Conservation (phyloP, 345 rosid species). For the Citropsis articulata region DNA sequence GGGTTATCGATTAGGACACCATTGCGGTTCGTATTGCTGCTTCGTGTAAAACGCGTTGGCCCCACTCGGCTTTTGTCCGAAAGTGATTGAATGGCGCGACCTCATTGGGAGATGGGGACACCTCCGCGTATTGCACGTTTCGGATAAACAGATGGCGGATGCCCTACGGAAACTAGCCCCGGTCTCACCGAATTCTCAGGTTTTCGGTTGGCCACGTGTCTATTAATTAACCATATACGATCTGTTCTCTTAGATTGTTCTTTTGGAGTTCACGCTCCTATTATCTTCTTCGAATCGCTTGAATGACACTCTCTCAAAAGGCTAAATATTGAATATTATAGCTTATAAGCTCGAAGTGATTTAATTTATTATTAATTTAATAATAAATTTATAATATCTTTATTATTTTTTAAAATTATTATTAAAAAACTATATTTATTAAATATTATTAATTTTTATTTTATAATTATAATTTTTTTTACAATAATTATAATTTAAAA, state of each 20-base stretch:
- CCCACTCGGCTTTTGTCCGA: background rate
- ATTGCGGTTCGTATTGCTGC: slow-evolving; percentile 5
- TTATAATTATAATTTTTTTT: no score
- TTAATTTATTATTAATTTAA: no score
- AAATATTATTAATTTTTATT: no score
- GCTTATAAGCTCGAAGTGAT: no score
- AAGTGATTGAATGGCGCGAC: background rate
- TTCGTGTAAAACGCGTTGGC: slow-evolving; percentile 28
- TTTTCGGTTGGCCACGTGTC: slow-evolving; percentile 19
- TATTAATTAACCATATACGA: slow-evolving; percentile 13
- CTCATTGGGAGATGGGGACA: slow-evolving; percentile 29
- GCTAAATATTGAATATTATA: no score
- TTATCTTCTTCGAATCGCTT: background rate
- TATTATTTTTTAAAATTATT: no score
- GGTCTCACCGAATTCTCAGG: slow-evolving; percentile 20
- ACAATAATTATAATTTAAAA: no score
- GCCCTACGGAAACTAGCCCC: slow-evolving; percentile 32
- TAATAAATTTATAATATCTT: no score
- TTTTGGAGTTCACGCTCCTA: background rate
- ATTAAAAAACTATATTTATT: no score
- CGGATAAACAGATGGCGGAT: slow-evolving; percentile 18
- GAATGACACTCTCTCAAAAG: background rate
- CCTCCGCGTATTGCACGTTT: slow-evolving; percentile 9
- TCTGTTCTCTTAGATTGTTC: slow-evolving; percentile 21
- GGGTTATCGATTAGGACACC: background rate